Base-by-base conservation (phyloP, 225 moss, liverwort and hornwort species). In the Climacium dendroides region DNA sequence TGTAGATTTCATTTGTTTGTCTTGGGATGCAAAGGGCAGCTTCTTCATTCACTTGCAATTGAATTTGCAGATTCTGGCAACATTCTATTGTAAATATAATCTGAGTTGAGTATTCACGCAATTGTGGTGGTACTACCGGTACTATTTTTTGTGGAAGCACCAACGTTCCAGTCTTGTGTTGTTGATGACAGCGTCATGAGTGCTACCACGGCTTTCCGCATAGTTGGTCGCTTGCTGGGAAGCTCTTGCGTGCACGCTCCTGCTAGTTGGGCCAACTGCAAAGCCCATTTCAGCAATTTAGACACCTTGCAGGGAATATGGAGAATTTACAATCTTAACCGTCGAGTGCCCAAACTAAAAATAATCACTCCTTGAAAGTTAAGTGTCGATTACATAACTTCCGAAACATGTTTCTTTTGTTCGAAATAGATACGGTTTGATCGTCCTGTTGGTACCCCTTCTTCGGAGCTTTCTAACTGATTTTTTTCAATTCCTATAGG, bases 131-230 rank as follows among this genome's bases (percentile, higher is more conserved):
- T n/a, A 19, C n/a, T 54, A 37, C 48, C 8, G 13, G 48, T 48
- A 48, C 20, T 76, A 45, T n/a, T 86, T 70, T 17, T 90, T 30
- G 90, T 34, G 34, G 88, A 92, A 70, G 91, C 83, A 58, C 89
- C 86, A 59, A 95, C 86, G 22, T 95, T 93, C 97, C 96, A 98
- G 2, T 95, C 97, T 90, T 96, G 93, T 30, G 97, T 93, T 81
- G 92, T 83, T 19, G 95, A 96, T 62, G 97, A 96, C 85, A 98
- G 74, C 14, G 95, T 96, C 98, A 98, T 98, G 23, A 98, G 90
- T 15, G 95, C 93, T 30, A 98, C 96, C 54, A 98, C 98, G 3
- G 87, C 95, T 88, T 90, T 95, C 53, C 98, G 94, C 97, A 98
- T 98, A n/a, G 88, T 95, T 19, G 98, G 97, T 81, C 98, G 91